Conservation (phyloP, 2,329 filamentous ascomycete species). For the Fusarium globosum region DNA sequence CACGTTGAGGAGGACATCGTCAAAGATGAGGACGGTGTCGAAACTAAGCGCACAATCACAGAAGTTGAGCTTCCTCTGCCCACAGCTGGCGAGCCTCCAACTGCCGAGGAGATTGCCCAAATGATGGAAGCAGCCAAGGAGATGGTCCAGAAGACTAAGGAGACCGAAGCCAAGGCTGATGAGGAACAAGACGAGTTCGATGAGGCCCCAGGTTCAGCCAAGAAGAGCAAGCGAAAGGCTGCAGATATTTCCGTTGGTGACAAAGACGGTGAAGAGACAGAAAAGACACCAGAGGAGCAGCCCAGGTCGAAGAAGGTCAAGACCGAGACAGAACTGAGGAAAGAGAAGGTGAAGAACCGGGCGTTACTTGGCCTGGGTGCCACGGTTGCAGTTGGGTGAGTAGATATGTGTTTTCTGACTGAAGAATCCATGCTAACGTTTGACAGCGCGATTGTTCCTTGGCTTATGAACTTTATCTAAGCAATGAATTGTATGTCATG, state of each 20-base stretch:
- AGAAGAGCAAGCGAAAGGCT: constrained; percentile 78
- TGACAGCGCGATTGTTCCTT: constrained; percentile 60
- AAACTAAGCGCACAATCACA: constrained; percentile 78
- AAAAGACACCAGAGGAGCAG: constrained; percentile 53
- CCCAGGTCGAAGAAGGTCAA: constrained; percentile 79
- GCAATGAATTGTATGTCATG: constrained; percentile 39
- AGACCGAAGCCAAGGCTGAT: constrained; percentile 57
- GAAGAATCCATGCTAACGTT: constrained; percentile 25
- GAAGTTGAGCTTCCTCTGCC: constrained; percentile 77
- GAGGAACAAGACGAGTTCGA: constrained; percentile 51
- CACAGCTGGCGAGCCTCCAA: constrained; percentile 71
- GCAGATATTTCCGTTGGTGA: constrained; percentile 77
- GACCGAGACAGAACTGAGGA: constrained; percentile 83
- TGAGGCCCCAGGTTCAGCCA: constrained; percentile 53
- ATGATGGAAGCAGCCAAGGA: constrained; percentile 89
- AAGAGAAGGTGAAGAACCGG: constrained; percentile 86
- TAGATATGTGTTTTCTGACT: constrained; percentile 42
- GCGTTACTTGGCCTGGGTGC: constrained; percentile 88
- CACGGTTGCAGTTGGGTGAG: constrained; percentile 91
- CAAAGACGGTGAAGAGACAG: constrained; percentile 53
- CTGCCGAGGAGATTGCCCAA: constrained; percentile 79
- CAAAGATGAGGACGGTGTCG: constrained; percentile 65
- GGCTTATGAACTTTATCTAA: constrained; percentile 64
- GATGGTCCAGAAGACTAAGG: constrained; percentile 80
- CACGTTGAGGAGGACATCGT: constrained; percentile 74